Percentiles rank a stretch among this genome's conserved stretches.
phyloP scores from a whole-genome alignment of 176 grass and related monocot species.

The Aegilops sharonensis region DNA sequence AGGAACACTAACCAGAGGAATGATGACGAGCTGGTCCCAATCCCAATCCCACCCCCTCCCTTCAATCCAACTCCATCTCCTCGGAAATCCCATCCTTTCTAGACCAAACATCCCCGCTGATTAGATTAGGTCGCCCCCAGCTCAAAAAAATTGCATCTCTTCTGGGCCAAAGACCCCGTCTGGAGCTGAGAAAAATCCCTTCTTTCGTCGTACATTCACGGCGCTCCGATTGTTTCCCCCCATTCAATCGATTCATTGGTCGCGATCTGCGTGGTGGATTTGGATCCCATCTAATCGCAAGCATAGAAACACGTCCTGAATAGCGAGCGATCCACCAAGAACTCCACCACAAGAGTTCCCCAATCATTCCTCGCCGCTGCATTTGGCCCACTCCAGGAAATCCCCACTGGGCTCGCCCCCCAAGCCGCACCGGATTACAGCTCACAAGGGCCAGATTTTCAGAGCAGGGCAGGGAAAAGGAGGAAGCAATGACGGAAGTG shows the following conservation, averaged over 20 bases:
- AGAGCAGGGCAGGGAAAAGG: neutral
- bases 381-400: slow-evolving; percentile 39
- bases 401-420: neutral
- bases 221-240: neutral
- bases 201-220: slow-evolving; percentile 12
- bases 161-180: slow-evolving; percentile 36
- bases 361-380: slow-evolving; percentile 28
- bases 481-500: slow-evolving; percentile 62
- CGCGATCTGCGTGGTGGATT: neutral
- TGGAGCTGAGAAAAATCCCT: slow-evolving; percentile 2
- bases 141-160: slow-evolving; percentile 41
- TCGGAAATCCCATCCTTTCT: slow-evolving; percentile 33
- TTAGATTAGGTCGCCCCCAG: slow-evolving; percentile 20
- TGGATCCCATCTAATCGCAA: neutral
- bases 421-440: slow-evolving; percentile 30
- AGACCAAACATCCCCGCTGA: slow-evolving; percentile 21
- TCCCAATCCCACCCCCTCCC: slow-evolving; percentile 63
- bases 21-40: slow-evolving; percentile 45
- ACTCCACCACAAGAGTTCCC: slow-evolving; percentile 23
- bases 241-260: neutral
- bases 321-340: slow-evolving; percentile 29
- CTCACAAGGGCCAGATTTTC: slow-evolving; percentile 32
- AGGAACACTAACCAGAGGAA: slow-evolving; percentile 4
- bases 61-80: slow-evolving; percentile 87
- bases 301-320: slow-evolving; percentile 21